These are phyloP conservation scores for Albophoma yamanashiensis DNA, from an alignment of 2,329 filamentous ascomycete species.

Conservation along the genomic window DNA sequence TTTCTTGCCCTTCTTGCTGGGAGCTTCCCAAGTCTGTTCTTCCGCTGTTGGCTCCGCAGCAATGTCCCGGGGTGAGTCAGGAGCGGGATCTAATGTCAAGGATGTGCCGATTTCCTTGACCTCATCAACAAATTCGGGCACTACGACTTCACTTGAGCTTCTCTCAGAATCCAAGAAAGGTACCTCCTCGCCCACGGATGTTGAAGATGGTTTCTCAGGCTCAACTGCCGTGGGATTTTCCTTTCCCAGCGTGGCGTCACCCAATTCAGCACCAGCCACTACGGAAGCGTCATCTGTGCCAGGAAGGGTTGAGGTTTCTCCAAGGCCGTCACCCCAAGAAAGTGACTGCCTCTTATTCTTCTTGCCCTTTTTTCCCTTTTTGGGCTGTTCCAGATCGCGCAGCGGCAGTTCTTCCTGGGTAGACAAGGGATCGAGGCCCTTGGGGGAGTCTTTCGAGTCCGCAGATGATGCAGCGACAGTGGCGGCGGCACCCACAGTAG, in stretches of 20 bases:
- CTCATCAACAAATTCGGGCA: neutral
- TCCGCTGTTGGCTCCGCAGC: neutral
- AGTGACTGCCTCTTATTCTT: slow-evolving; percentile 8
- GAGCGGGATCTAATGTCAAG: neutral
- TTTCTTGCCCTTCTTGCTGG: slow-evolving; percentile 9
- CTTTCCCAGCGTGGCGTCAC: neutral
- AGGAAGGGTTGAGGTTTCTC: neutral
- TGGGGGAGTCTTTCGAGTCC: slow-evolving; percentile 1
- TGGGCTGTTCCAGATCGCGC: slow-evolving; percentile 5
- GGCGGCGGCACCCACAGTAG: neutral
- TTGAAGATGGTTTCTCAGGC: neutral
- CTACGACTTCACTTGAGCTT: neutral
- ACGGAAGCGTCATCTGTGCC: neutral
- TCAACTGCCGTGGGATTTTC: neutral
- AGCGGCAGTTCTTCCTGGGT: neutral
- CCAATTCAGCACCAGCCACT: neutral
- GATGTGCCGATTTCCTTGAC: neutral
- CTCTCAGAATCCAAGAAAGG: neutral
- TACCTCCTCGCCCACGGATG: neutral
- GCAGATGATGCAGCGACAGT: neutral
- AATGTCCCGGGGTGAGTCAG: neutral
- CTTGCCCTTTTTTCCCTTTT: slow-evolving; percentile 9
- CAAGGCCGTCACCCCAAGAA: slow-evolving; percentile 1
- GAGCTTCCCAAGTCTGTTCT: neutral
- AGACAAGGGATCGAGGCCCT: slow-evolving; percentile 1